A percentile compares a stretch with the other conserved stretches of the same genome.
Conservation (phyloP, 768 basidiomycete species). For the Porpolomopsis calyptriformis region DNA sequence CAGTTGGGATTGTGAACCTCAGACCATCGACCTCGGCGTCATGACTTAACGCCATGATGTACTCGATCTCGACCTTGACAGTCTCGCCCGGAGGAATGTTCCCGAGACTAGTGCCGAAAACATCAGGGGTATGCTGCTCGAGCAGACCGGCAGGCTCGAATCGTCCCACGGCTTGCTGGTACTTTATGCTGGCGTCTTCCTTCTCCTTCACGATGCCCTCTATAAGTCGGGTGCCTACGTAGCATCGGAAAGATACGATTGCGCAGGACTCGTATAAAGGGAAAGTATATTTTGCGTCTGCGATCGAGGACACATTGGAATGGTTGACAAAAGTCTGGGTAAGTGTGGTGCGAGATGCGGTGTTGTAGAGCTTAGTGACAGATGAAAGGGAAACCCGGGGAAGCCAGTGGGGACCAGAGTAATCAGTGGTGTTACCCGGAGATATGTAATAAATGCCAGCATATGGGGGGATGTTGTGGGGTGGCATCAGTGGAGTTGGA, state of each 20-base stretch:
- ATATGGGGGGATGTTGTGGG: not conserved
- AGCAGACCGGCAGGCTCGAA: conserved; percentile 1
- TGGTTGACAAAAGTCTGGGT: conserved; percentile 4
- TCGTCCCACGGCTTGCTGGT: not conserved
- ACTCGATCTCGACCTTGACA: conserved; percentile 4
- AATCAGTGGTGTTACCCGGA: not conserved
- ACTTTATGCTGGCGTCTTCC: not conserved
- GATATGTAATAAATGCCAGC: conserved; percentile 1
- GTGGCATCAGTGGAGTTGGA: no score
- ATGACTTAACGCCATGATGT: conserved; percentile 3
- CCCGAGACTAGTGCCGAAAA: conserved; percentile 1
- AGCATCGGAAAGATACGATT: not conserved
- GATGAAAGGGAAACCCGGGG: conserved; percentile 2
- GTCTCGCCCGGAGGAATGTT: not conserved
- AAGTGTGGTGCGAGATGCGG: not conserved
- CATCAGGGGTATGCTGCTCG: conserved; percentile 1
- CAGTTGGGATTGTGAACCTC: conserved; percentile 1
- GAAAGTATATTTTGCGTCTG: not conserved
- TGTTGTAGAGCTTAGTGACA: not conserved
- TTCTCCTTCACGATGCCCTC: conserved; percentile 4
- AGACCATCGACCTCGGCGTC: conserved; percentile 5
- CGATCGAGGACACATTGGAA: not conserved
- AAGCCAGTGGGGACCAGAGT: not conserved
- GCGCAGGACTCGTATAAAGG: conserved; percentile 3
- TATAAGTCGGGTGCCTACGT: not conserved